Percentiles rank a stretch among this genome's conserved stretches.
Evolutionary conservation across 176 grass and related monocot genomes (phyloP).

Genomic region (Melocanna baccifera): DNA sequence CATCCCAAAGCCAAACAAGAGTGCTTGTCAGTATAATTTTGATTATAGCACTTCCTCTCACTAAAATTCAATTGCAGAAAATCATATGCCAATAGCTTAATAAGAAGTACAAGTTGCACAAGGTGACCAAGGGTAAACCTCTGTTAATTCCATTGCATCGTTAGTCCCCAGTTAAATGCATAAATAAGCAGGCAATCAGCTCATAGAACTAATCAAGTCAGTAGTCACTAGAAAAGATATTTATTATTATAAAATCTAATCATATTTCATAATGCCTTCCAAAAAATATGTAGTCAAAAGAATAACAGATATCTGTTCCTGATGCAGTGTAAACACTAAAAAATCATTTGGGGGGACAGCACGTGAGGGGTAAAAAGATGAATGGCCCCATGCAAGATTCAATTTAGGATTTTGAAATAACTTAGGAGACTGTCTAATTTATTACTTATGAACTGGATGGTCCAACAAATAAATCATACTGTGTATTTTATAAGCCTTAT

Average conservation of each 20-base stretch:
- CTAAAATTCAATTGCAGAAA: too few species aligned
- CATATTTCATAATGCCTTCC: neutral
- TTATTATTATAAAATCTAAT: neutral
- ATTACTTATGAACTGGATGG: neutral
- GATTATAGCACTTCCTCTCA: too few species aligned
- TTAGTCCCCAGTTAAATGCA: neutral
- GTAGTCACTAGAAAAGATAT: neutral
- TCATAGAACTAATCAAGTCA: neutral
- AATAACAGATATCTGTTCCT: neutral
- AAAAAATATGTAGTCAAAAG: neutral
- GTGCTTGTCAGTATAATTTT: neutral
- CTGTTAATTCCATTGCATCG: neutral
- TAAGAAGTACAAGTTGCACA: too few species aligned
- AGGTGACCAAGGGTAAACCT: too few species aligned
- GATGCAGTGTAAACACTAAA: neutral
- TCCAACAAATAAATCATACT: neutral
- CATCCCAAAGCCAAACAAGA: neutral
- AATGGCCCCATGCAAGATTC: neutral
- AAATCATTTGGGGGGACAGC: neutral
- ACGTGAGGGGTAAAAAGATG: neutral
- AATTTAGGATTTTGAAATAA: neutral
- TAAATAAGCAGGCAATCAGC: neutral
- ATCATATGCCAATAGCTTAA: too few species aligned
- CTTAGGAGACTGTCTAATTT: neutral
- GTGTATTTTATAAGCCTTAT: neutral